Evolutionary conservation across 148 eudicot genomes (phyloP).

Genomic region (Suaeda aralocaspica): DNA sequence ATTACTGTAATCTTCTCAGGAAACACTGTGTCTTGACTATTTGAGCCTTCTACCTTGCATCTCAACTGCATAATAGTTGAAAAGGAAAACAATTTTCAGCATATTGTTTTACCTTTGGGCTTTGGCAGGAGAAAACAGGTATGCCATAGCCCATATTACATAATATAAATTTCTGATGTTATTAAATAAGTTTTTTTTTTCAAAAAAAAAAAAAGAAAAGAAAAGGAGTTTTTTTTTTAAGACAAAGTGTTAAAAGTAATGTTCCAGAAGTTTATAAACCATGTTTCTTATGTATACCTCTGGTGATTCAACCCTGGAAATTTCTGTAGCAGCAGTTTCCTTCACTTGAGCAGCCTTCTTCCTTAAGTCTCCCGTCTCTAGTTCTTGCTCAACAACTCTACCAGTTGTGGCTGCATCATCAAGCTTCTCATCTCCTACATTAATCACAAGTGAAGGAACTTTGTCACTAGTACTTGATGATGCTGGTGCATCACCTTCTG

Average conservation of each 20-base stretch:
- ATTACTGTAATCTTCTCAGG: conserved; percentile 15
- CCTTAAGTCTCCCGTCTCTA: conserved; percentile 11
- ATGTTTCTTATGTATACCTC: conserved; percentile 13
- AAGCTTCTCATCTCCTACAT: conserved; percentile 5
- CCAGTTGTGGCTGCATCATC: conserved; percentile 9
- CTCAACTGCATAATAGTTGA: conserved; percentile 12
- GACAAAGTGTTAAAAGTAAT: no score
- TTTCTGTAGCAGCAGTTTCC: conserved; percentile 22
- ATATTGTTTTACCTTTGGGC: not conserved
- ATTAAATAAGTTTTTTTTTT: not conserved
- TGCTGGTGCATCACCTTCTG: conserved; percentile 23
- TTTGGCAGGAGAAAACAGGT: not conserved
- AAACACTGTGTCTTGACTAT: conserved; percentile 24
- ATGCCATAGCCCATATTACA: no score
- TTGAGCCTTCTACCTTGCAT: conserved; percentile 5
- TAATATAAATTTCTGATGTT: not conserved
- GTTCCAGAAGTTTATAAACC: no score
- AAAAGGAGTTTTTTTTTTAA: no score
- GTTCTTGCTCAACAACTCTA: conserved; percentile 11
- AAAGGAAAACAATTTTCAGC: not conserved
- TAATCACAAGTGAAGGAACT: conserved; percentile 9
- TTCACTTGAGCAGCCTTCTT: conserved; percentile 11
- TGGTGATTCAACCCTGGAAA: conserved; percentile 11
- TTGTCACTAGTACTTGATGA: conserved; percentile 15
- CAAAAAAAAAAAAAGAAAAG: no score